Base-by-base conservation (phyloP, 768 basidiomycete species). In the Auriscalpium orientale region DNA sequence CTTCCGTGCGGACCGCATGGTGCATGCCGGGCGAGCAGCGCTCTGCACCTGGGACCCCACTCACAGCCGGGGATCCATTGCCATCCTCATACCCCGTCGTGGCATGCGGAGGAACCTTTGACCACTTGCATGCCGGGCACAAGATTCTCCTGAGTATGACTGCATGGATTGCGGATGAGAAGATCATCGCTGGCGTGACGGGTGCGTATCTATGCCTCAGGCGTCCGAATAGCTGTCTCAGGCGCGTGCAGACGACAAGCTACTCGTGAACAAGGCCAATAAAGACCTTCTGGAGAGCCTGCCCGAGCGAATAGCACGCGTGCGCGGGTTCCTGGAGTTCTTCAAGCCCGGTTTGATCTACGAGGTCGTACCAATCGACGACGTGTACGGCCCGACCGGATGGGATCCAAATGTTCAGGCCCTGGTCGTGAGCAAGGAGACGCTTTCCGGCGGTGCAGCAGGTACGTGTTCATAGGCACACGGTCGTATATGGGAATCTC, bases 71-170 rank as follows among this genome's bases (percentile, higher is more conserved):
- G 47, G 56, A 64, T 22, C 43, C 58, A 4, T 54, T 63, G 15
- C 69, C 69, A 1, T 59, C 72, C 6, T 50, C 60, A 12, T 79
- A 73, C 66, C 87, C 86, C 12, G 89, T 92, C 51, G 82, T 87
- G n/a, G 88, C 84, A 0, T 77, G 98, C 8, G 95, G 97, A 7
- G 97, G 97, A 0, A 98, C 97, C 0, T 98, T 98, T 70, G 97
- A 99, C 71, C 97, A 98, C 68, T 81, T 99, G 15, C 97, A 99
- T 67, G 83, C 93, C 4, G 97, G 95, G 0, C 97, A 99, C 74
- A 97, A 97, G 72, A 95, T 99, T 57, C 81, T 99, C 33, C 80
- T 99, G 11, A 90, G 91, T 65, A 92, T 97, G 84, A 87, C 83
- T 12, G 84, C 90, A 1, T 93, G 87, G 79, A 84, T 98, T 55